phyloP scores from a whole-genome alignment of 805 yeast genomes.

The Monosporozyma solicola region DNA sequence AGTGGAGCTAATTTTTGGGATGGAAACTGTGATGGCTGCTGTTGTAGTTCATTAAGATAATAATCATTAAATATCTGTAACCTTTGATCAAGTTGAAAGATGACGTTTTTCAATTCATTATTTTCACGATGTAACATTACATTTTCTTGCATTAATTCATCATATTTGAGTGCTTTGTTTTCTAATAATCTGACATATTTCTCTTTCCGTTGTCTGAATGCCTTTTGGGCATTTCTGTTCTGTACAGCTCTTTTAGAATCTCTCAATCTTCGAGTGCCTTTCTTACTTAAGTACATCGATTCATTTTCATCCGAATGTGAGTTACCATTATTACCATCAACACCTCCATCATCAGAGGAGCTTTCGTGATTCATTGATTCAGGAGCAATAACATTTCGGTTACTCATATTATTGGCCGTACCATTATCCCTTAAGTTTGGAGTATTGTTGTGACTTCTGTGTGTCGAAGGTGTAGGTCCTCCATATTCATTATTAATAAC shows the following conservation, averaged over 20 bases:
- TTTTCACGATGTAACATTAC: constrained; percentile 5
- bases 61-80: constrained; percentile 1
- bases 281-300: neutral
- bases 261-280: constrained; percentile 3
- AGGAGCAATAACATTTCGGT: neutral
- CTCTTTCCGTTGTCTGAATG: constrained; percentile 79
- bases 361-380: neutral
- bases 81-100: constrained; percentile 5
- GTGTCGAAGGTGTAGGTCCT: neutral
- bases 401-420: neutral
- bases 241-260: constrained; percentile 81
- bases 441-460: neutral
- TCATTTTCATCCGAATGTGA: neutral
- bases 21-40: neutral
- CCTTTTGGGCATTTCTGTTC: constrained; percentile 84
- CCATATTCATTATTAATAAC: neutral
- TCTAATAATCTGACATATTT: constrained; percentile 72
- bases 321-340: neutral
- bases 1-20: neutral
- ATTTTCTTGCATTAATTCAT: constrained; percentile 45
- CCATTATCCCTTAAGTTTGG: neutral
- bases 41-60: neutral
- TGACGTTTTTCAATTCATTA: constrained; percentile 1
- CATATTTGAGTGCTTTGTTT: constrained; percentile 52
- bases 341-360: neutral